These are phyloP conservation scores for Naganishia friedmannii DNA, from an alignment of 768 basidiomycete species.

Conservation along the genomic window DNA sequence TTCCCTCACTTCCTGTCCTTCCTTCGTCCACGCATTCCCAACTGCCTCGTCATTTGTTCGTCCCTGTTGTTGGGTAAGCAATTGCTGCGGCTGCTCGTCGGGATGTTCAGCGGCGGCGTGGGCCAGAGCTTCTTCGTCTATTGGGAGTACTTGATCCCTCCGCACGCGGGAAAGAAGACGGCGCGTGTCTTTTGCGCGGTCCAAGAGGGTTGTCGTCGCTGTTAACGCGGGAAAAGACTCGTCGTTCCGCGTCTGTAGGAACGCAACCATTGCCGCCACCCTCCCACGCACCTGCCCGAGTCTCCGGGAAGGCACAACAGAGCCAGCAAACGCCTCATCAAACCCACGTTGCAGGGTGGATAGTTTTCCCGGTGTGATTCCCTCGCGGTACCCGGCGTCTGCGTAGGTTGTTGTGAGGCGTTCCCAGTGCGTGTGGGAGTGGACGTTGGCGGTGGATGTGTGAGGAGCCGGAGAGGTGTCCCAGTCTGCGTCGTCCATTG, in stretches of 20 bases:
- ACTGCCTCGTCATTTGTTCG: no score
- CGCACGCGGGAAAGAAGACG: constrained; percentile 4
- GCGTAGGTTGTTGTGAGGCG: constrained; percentile 43
- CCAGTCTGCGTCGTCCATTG: constrained; percentile 43
- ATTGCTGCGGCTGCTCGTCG: background rate
- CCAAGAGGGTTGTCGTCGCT: background rate
- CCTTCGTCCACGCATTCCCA: constrained; percentile 2
- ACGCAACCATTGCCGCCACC: constrained; percentile 60
- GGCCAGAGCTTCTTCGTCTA: constrained; percentile 31
- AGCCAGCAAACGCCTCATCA: constrained; percentile 70
- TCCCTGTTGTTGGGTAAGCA: no score
- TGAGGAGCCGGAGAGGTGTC: background rate
- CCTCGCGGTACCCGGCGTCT: constrained; percentile 85
- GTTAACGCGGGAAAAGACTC: background rate
- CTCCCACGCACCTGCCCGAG: constrained; percentile 74
- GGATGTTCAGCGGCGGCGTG: constrained; percentile 32
- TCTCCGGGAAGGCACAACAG: constrained; percentile 66
- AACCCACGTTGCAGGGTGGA: constrained; percentile 83
- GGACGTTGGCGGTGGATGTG: constrained; percentile 35
- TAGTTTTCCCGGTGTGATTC: constrained; percentile 88
- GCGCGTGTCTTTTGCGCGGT: constrained; percentile 1
- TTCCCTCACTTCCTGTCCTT: constrained; percentile 1
- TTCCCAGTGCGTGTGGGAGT: constrained; percentile 46
- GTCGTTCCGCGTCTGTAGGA: background rate
- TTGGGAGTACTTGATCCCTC: constrained; percentile 16